Evolutionary conservation across 768 basidiomycete species (phyloP).

Genomic region (Termitomyces sp.): DNA sequence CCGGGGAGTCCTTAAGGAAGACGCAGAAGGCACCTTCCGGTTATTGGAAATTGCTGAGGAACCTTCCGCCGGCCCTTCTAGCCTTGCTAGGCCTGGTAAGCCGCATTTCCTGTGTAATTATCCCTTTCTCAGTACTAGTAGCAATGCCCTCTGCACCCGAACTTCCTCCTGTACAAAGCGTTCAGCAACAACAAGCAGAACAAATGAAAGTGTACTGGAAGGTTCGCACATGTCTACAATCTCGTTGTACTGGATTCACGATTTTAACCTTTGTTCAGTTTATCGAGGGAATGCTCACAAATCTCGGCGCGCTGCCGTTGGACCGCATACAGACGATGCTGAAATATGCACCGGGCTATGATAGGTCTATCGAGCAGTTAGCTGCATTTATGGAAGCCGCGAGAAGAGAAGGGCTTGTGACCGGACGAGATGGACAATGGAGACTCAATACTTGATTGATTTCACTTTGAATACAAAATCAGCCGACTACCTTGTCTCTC

Average conservation of each 20-base stretch:
- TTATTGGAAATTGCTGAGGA: constrained; percentile 62
- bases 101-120: not conserved
- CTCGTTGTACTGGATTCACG: not conserved
- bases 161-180: constrained; percentile 42
- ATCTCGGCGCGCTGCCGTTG: constrained; percentile 68
- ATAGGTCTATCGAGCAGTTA: constrained; percentile 76
- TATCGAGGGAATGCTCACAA: constrained; percentile 89
- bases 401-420: constrained; percentile 69
- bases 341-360: constrained; percentile 78
- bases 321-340: constrained; percentile 90
- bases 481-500: too few relatives aligned
- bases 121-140: not conserved
- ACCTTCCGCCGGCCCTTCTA: constrained; percentile 20
- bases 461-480: too few relatives aligned
- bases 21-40: constrained; percentile 51
- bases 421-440: constrained; percentile 69
- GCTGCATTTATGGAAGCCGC: constrained; percentile 77
- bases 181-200: constrained; percentile 74
- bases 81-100: constrained; percentile 9
- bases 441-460: constrained; percentile 23
- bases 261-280: constrained; percentile 40
- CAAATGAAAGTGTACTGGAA: constrained; percentile 91
- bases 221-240: constrained; percentile 33
- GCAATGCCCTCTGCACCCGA: constrained; percentile 31
- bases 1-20: constrained; percentile 73